A percentile compares a stretch with the other conserved stretches of the same genome.
Conservation (phyloP, 352 stramenopile genomes). For the Blastocystis sp. region DNA sequence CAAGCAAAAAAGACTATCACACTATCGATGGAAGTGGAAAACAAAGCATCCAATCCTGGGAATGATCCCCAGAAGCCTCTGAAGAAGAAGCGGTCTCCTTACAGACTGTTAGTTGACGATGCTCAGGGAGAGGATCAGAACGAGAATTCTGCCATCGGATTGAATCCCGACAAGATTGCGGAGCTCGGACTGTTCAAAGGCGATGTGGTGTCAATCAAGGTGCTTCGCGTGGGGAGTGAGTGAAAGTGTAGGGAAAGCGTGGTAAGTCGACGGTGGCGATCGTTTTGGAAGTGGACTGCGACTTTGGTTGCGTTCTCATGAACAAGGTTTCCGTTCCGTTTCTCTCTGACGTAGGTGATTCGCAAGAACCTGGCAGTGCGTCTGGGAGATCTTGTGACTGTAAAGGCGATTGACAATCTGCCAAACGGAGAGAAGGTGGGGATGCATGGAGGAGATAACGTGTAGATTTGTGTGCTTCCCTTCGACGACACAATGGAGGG, state of each 20-base stretch:
- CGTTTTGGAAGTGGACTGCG: conserved; percentile 88
- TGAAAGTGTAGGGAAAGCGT: conserved; percentile 79
- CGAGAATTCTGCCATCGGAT: conserved; percentile 88
- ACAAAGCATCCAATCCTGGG: conserved; percentile 12
- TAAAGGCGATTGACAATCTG: conserved; percentile 67
- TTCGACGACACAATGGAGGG: conserved; percentile 98
- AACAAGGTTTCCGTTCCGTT: conserved; percentile 76
- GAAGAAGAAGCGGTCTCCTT: conserved; percentile 85
- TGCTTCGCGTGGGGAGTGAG: not conserved
- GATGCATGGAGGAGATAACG: not conserved
- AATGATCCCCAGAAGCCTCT: conserved; percentile 31
- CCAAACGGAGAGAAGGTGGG: conserved; percentile 47
- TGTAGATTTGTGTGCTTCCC: conserved; percentile 73
- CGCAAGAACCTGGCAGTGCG: conserved; percentile 94
- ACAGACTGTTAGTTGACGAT: conserved; percentile 94
- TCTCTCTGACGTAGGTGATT: conserved; percentile 67
- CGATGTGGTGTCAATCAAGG: conserved; percentile 94
- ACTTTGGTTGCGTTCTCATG: conserved; percentile 91
- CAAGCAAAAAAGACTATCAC: conserved; percentile 8
- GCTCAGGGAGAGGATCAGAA: conserved; percentile 75
- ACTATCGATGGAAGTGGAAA: conserved; percentile 49
- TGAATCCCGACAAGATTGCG: conserved; percentile 85
- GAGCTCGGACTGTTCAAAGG: conserved; percentile 94
- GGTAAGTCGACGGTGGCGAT: conserved; percentile 93
- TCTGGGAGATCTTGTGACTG: conserved; percentile 90